Base-by-base conservation (phyloP, 169 alveolate genomes). In the Cryptosporidium canis region DNA sequence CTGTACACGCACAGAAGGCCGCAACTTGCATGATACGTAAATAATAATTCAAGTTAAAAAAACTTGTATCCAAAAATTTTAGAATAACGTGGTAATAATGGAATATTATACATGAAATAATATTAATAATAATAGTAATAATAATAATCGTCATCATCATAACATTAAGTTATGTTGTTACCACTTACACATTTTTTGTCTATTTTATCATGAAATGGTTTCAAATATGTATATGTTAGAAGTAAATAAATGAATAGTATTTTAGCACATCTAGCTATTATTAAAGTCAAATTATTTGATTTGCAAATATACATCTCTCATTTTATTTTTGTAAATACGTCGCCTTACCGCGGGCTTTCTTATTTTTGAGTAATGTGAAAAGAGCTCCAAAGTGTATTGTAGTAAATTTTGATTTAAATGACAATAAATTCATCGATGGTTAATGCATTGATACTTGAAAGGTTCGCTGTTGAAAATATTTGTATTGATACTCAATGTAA, bases 21-120 rank as follows among this genome's bases (percentile, higher is more conserved):
- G 87, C 87, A 77, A 77, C 18, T 48, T 70, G 58, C 67, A 70
- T 51, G 68, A 70, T 70, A 70, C 84, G 84, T 55, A 67, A 43
- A 67, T 45, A 31, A 45, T 39, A 41, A 18, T 27, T 33, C 11
- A 8, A 35, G 18, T 3, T 5, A 65, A 65, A n/a, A 37, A 14
- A 35, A 37, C 11, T 16, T 16, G n/a, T 18, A 24, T 51, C 18
- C 9, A 51, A 1, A 18, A 51, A 51, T 9, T 41, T 21, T 21
- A 21, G 18, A 51, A 18, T 21, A 5, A 3, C 24, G 1, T 12
- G 7, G 24, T 51, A 21, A 33, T 18, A 51, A 6, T 21, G n/a
- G n/a, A n/a, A n/a, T n/a, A n/a, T n/a, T n/a, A n/a, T n/a, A n/a
- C n/a, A n/a, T n/a, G n/a, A n/a, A n/a, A n/a, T n/a, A n/a, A n/a